Evolutionary conservation across 306 rosid species (phyloP).

Genomic region (Cicer cuneatum): DNA sequence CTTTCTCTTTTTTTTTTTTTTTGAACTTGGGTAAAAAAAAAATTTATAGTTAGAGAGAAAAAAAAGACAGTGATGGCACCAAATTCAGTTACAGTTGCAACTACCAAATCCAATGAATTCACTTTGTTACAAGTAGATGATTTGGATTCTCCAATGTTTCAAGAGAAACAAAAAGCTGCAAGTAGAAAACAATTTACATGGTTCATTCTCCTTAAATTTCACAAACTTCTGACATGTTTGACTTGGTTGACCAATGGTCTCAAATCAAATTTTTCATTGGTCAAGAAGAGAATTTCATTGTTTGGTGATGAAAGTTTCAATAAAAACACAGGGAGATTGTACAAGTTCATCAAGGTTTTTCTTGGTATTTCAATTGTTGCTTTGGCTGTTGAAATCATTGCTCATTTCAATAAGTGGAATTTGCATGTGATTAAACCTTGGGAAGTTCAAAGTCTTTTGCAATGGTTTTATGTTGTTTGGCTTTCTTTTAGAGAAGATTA

Average conservation of each 20-base stretch:
- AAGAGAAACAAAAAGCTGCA: slow-evolving; percentile 67
- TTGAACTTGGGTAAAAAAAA: slow-evolving; percentile 12
- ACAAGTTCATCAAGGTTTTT: slow-evolving; percentile 70
- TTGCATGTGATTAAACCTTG: slow-evolving; percentile 72
- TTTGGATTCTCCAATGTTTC: slow-evolving; percentile 61
- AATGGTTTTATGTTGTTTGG: slow-evolving; percentile 81
- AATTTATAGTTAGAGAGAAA: background rate
- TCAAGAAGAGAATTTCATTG: slow-evolving; percentile 72
- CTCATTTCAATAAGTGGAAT: slow-evolving; percentile 85
- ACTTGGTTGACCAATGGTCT: slow-evolving; percentile 72
- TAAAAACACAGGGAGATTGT: slow-evolving; percentile 65
- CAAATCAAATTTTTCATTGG: slow-evolving; percentile 50
- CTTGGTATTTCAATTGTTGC: slow-evolving; percentile 69
- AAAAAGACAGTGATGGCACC: slow-evolving; percentile 64
- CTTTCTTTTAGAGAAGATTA: slow-evolving; percentile 78
- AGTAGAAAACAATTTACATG: slow-evolving; percentile 85
- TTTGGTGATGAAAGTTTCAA: slow-evolving; percentile 68
- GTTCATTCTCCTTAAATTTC: slow-evolving; percentile 85
- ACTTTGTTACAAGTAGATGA: slow-evolving; percentile 59
- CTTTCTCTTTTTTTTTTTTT: background rate
- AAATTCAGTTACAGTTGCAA: slow-evolving; percentile 59
- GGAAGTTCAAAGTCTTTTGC: slow-evolving; percentile 79
- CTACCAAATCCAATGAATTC: slow-evolving; percentile 60
- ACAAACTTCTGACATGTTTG: slow-evolving; percentile 65
- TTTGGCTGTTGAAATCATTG: slow-evolving; percentile 72